phyloP scores from a whole-genome alignment of 192 early-diverging fungal genomes.

The Coemansia sp. region DNA sequence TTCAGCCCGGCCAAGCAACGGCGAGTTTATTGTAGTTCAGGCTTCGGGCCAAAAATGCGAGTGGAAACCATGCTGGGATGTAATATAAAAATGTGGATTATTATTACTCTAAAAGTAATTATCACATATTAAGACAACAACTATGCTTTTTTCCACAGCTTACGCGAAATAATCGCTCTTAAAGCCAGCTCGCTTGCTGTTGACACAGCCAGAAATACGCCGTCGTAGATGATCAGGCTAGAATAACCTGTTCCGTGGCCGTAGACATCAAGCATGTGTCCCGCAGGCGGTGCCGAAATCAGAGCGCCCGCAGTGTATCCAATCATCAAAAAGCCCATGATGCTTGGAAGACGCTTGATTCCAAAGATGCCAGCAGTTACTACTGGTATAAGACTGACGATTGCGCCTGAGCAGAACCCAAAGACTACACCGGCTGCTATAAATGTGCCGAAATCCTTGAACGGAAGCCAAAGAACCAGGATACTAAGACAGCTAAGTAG shows the following conservation, averaged over 20 bases:
- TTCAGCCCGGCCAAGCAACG: neutral
- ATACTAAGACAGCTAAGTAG: constrained; percentile 20
- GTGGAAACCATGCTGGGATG: constrained; percentile 35
- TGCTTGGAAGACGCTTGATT: constrained; percentile 25
- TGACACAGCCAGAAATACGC: constrained; percentile 18
- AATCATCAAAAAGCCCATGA: constrained; percentile 32
- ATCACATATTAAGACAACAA: neutral
- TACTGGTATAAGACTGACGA: constrained; percentile 36
- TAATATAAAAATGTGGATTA: constrained; percentile 20
- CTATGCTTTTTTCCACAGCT: constrained; percentile 11
- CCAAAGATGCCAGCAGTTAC: constrained; percentile 37
- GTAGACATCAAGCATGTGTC: constrained; percentile 26
- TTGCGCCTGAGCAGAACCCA: constrained; percentile 33
- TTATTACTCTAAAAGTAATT: too few relatives aligned
- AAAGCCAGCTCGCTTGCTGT: constrained; percentile 1
- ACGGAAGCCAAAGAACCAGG: constrained; percentile 37
- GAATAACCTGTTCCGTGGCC: constrained; percentile 19
- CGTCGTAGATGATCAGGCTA: constrained; percentile 29
- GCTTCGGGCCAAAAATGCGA: neutral
- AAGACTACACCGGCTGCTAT: constrained; percentile 20
- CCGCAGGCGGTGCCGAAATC: constrained; percentile 32
- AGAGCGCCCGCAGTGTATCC: constrained; percentile 19
- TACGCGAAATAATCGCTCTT: constrained; percentile 7
- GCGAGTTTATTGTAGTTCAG: neutral
- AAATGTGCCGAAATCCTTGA: constrained; percentile 20